phyloP scores from a whole-genome alignment of 768 basidiomycete genomes.

The Trametes sanguinea region DNA sequence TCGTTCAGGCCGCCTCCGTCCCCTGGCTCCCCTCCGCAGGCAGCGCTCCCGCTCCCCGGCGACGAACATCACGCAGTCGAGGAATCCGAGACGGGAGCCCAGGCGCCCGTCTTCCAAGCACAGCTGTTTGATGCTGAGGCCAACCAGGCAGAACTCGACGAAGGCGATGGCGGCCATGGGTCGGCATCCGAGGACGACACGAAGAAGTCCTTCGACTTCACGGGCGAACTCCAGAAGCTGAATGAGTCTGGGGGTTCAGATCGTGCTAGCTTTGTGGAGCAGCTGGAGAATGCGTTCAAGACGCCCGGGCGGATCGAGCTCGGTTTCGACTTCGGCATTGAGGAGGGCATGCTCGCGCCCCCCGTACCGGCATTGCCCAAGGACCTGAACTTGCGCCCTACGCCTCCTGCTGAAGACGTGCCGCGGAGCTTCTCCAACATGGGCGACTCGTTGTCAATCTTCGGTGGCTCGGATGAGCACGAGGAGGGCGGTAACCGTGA shows the following conservation, averaged over 20 bases:
- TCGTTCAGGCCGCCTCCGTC: conserved; percentile 36
- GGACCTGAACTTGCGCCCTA: conserved; percentile 9
- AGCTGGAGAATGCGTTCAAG: conserved; percentile 78
- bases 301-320: conserved; percentile 73
- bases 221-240: conserved; percentile 69
- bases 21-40: conserved; percentile 46
- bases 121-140: conserved; percentile 48
- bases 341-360: conserved; percentile 53
- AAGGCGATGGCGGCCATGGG: conserved; percentile 43
- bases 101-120: conserved; percentile 45
- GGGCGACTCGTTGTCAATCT: conserved; percentile 18
- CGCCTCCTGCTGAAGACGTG: conserved; percentile 25
- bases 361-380: conserved; percentile 42
- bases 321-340: conserved; percentile 46
- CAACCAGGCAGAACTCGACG: conserved; percentile 39
- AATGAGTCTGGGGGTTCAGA: conserved; percentile 72
- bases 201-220: conserved; percentile 83
- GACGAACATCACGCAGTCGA: not conserved
- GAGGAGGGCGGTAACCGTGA: conserved; percentile 18
- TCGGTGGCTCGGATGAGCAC: conserved; percentile 15
- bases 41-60: conserved; percentile 39
- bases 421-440: conserved; percentile 26
- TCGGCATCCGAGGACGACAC: conserved; percentile 65
- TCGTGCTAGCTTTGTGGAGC: conserved; percentile 74
- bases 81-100: conserved; percentile 24